A percentile compares a stretch with the other conserved stretches of the same genome.
Conservation (phyloP, 176 grass and related monocot genomes). For the Saccharum officinarum region DNA sequence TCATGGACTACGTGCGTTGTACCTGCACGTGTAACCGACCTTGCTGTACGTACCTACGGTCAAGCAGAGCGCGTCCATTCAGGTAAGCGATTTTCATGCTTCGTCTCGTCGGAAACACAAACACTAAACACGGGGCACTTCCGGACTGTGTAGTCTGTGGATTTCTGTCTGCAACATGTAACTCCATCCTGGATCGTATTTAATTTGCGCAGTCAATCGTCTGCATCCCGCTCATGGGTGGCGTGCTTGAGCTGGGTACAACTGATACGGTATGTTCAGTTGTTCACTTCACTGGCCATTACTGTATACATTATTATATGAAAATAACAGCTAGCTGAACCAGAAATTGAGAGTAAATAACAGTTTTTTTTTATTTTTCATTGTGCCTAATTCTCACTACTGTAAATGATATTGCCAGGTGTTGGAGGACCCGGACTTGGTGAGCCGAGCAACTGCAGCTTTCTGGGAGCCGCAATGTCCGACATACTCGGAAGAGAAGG, state of each 20-base stretch:
- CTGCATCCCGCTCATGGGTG: conserved; percentile 68
- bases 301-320: background rate
- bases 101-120: background rate
- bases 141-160: background rate
- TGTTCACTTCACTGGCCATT: background rate
- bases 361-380: too few species aligned
- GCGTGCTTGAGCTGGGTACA: conserved; percentile 84
- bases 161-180: background rate
- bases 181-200: background rate
- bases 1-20: background rate
- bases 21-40: background rate
- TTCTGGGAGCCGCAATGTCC: conserved; percentile 61
- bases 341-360: too few species aligned
- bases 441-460: conserved; percentile 34
- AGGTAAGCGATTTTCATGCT: conserved; percentile 38
- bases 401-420: conserved; percentile 42
- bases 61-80: conserved; percentile 58
- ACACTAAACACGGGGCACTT: background rate
- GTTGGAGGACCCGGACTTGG: conserved; percentile 47
- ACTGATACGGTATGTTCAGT: conserved; percentile 51
- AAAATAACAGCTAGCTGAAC: background rate
- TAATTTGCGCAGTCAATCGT: conserved; percentile 69
- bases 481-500: conserved; percentile 8
- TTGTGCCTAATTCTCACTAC: too few species aligned
- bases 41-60: background rate